Percentiles rank a stretch among this genome's conserved stretches.
phyloP scores from a whole-genome alignment of 345 rosid species.

The Combretum micranthum region DNA sequence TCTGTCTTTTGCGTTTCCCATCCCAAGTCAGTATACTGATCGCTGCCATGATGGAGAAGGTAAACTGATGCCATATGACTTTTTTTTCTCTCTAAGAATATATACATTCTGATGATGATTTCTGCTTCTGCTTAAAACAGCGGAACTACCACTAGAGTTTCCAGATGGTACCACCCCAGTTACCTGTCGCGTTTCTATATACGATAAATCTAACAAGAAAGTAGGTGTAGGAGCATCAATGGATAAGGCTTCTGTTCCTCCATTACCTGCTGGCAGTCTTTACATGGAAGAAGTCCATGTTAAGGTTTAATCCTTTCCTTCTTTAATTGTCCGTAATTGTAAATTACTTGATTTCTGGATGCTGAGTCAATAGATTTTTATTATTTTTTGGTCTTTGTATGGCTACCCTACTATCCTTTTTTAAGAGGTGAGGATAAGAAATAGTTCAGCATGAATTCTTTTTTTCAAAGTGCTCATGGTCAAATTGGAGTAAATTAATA shows the following conservation, averaged over 20 bases:
- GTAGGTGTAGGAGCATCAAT: conserved; percentile 81
- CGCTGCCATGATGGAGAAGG: conserved; percentile 87
- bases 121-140: conserved; percentile 27
- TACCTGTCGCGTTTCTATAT: conserved; percentile 87
- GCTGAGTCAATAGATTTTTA: no score
- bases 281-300: conserved; percentile 95
- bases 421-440: no score
- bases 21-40: conserved; percentile 82
- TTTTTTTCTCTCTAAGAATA: conserved; percentile 6
- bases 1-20: conserved; percentile 92
- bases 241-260: conserved; percentile 85
- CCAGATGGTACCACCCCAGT: conserved; percentile 99
- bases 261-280: conserved; percentile 64
- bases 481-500: no score
- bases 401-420: no score
- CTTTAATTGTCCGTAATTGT: not conserved
- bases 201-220: conserved; percentile 72
- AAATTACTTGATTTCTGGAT: no score
- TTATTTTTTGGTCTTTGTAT: no score
- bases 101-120: conserved; percentile 1
- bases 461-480: no score
- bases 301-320: conserved; percentile 47
- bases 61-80: conserved; percentile 15
- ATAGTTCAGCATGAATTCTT: no score
- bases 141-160: conserved; percentile 90